A percentile compares a stretch with the other conserved stretches of the same genome.
Conservation (phyloP, 352 stramenopile species). For the Phytophthora hybrid region DNA sequence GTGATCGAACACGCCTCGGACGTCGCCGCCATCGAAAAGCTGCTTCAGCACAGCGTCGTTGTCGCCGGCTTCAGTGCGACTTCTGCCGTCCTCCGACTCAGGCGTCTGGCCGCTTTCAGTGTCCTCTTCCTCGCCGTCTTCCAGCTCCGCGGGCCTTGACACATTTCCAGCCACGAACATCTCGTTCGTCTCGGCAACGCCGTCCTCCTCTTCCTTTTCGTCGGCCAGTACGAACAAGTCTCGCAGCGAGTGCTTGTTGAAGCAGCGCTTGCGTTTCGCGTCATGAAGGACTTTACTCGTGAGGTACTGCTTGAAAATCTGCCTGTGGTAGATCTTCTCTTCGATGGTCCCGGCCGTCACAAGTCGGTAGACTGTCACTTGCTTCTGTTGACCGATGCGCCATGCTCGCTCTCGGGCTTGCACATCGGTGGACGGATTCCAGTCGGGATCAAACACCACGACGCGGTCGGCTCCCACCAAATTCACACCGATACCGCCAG, state of each 20-base stretch:
- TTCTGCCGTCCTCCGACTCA: slow-evolving; percentile 7
- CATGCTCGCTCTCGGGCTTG: slow-evolving; percentile 98
- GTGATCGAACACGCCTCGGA: slow-evolving; percentile 97
- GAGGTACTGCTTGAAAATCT: slow-evolving; percentile 99
- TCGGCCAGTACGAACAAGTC: slow-evolving; percentile 96
- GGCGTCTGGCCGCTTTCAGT: slow-evolving; percentile 16
- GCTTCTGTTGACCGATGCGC: slow-evolving; percentile 92
- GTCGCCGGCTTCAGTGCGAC: slow-evolving; percentile 44
- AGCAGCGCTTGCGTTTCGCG: slow-evolving; percentile 96
- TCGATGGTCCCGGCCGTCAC: slow-evolving; percentile 99
- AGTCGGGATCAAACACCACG: slow-evolving; percentile 99
- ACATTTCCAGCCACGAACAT: slow-evolving; percentile 92
- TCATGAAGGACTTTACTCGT: slow-evolving; percentile 98
- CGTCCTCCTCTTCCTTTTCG: slow-evolving; percentile 60
- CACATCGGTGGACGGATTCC: slow-evolving; percentile 98
- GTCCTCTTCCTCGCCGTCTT: slow-evolving; percentile 46
- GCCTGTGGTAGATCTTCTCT: slow-evolving; percentile 99
- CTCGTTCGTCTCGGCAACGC: slow-evolving; percentile 92
- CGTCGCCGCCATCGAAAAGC: slow-evolving; percentile 91
- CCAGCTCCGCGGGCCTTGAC: slow-evolving; percentile 56
- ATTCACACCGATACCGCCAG: slow-evolving; percentile 97
- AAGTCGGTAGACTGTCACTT: slow-evolving; percentile 91
- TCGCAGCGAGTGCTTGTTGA: slow-evolving; percentile 96
- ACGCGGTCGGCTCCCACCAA: slow-evolving; percentile 96
- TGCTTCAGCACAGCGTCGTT: slow-evolving; percentile 91